A percentile compares a stretch with the other conserved stretches of the same genome.
phyloP scores from a whole-genome alignment of 2,329 filamentous ascomycete species.

The Fusarium chuoi region DNA sequence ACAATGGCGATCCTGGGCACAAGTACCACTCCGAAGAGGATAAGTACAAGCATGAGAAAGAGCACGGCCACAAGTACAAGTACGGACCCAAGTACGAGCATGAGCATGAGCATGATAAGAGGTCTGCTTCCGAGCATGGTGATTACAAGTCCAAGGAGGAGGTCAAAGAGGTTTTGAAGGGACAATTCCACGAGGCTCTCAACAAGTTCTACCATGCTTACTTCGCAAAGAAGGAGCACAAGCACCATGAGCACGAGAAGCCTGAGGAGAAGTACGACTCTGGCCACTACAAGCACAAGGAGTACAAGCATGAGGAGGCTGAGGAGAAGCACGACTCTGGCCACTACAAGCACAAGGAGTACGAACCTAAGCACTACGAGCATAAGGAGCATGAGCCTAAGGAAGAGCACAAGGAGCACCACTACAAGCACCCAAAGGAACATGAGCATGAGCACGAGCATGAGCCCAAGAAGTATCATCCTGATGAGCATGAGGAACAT shows the following conservation, averaged over 20 bases:
- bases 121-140: not conserved
- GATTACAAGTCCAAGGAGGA: not conserved
- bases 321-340: not conserved
- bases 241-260: not conserved
- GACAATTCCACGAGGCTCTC: constrained; percentile 3
- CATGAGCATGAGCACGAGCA: not conserved
- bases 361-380: not conserved
- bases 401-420: not conserved
- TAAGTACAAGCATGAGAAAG: not conserved
- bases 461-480: not conserved
- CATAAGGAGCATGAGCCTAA: not conserved
- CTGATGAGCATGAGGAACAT: not conserved
- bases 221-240: not conserved
- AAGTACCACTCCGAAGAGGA: not conserved
- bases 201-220: not conserved
- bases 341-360: not conserved
- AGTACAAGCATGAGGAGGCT: not conserved
- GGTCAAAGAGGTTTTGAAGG: not conserved
- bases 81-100: not conserved
- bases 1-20: not conserved
- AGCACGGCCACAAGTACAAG: constrained; percentile 1
- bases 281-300: not conserved
- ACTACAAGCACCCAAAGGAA: not conserved
- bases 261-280: not conserved
- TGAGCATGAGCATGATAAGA: not conserved